Evolutionary conservation across 257 asterid genomes (phyloP).

Genomic region (Capsicum baccatum): DNA sequence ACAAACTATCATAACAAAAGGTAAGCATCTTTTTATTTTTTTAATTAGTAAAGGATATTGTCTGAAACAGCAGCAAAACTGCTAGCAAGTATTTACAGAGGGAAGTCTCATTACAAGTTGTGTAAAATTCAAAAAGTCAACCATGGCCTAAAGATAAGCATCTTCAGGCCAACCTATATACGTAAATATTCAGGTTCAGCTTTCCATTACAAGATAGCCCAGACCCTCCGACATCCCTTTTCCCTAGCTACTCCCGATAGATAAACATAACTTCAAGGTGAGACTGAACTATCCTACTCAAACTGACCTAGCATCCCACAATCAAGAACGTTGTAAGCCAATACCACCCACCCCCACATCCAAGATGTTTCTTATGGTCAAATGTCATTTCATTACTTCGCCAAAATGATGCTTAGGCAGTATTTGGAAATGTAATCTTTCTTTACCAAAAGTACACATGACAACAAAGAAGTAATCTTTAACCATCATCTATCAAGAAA

Average conservation of each 20-base stretch:
- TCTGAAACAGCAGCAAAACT: neutral
- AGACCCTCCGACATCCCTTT: constrained; percentile 10
- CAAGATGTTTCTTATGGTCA: constrained; percentile 16
- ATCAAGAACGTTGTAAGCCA: neutral
- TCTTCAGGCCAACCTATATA: constrained; percentile 1
- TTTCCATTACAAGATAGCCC: neutral
- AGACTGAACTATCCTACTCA: constrained; percentile 20
- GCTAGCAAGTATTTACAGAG: neutral
- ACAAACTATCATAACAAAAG: neutral
- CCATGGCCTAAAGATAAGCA: neutral
- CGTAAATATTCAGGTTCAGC: constrained; percentile 8
- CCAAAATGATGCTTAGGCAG: neutral
- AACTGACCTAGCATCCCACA: neutral
- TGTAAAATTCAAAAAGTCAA: neutral
- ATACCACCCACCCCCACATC: neutral
- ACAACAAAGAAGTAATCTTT: neutral
- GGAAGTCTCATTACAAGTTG: constrained; percentile 7
- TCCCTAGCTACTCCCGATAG: neutral
- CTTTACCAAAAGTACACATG: constrained; percentile 14
- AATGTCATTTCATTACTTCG: constrained; percentile 4
- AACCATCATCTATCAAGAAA: constrained; percentile 22
- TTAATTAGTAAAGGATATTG: neutral
- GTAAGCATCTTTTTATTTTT: neutral
- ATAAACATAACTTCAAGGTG: constrained; percentile 20
- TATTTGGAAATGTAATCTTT: neutral